Base-by-base conservation (phyloP, 108 stramenopile genomes). In the Nannochloropsis salina region DNA sequence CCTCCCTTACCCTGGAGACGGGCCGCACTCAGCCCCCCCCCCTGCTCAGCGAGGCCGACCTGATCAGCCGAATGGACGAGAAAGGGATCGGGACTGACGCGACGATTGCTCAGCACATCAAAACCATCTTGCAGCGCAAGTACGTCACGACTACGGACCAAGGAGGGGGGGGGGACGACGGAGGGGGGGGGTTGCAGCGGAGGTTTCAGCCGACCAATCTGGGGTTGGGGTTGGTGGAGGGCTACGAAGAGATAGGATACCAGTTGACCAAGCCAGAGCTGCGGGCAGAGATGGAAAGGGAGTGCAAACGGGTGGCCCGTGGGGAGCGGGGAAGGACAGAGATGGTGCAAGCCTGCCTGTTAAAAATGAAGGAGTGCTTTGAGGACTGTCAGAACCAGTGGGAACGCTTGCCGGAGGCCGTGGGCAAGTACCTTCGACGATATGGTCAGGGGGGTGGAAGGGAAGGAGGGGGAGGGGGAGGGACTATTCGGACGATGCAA, bases 61-160 rank as follows among this genome's bases (percentile, higher is more conserved):
- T 93, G 83, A 89, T 93, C 80, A 41, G 43, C 1, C 44, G 85
- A n/a, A 93, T 93, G 92, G 92, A 93, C 80, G 31, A 47, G 83
- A 74, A 93, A 15, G 91, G 92, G 43, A 92, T 92, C 81, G 92
- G 92, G 12, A 93, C 92, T 11, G 92, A 93, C 82, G 92, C 92
- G n/a, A 93, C 92, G 18, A 93, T 93, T 47, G 92, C 92, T 6
- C 83, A 92, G 44, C 92, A 93, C 84, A 92, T 93, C 44, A 87
- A 87, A 45, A 93, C 90, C 42, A 85, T 93, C 1, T 90, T 89
- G 42, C 47, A 83, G 31, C 88, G 92, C 43, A 85, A 90, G 41
- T 92, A 91, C 51, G 83, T 61, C 61, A 81, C 12, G 80, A 5
- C n/a, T 11, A 80, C 9, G 43, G 21, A 18, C 18, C 18, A 20